A percentile compares a stretch with the other conserved stretches of the same genome.
Evolutionary conservation across 768 basidiomycete genomes (phyloP).

Genomic region (Pleurotus tuber-regium): DNA sequence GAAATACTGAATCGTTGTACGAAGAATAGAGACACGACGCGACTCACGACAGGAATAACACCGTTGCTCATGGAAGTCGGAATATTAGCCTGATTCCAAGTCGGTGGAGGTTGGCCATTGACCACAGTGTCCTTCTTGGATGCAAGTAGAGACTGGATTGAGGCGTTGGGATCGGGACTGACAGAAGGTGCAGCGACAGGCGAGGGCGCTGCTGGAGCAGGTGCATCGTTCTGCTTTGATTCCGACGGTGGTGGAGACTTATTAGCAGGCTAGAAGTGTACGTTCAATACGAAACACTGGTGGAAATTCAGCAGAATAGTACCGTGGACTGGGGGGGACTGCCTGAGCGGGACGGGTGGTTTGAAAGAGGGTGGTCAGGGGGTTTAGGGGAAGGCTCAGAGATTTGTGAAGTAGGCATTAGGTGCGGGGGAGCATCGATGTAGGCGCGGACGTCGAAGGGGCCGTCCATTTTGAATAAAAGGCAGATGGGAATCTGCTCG

Average conservation of each 20-base stretch:
- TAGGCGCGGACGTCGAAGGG: constrained; percentile 10
- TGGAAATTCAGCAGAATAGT: constrained; percentile 23
- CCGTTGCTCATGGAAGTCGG: constrained; percentile 23
- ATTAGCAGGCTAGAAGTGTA: constrained; percentile 24
- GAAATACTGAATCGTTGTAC: constrained; percentile 10
- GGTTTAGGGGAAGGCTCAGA: background rate
- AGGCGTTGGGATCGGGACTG: constrained; percentile 41
- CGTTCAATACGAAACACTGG: constrained; percentile 18
- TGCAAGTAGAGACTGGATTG: constrained; percentile 51
- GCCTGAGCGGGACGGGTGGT: constrained; percentile 17
- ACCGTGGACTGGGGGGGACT: constrained; percentile 17
- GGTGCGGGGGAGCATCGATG: constrained; percentile 3
- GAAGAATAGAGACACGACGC: constrained; percentile 16
- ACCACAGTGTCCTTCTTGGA: constrained; percentile 42
- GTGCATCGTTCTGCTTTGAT: constrained; percentile 15
- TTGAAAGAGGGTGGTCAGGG: constrained; percentile 7
- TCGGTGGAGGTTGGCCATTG: constrained; percentile 35
- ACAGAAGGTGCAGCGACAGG: constrained; percentile 20
- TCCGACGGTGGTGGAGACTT: constrained; percentile 23
- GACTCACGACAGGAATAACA: constrained; percentile 24
- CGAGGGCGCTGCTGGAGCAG: constrained; percentile 23
- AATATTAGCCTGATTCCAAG: constrained; percentile 43
- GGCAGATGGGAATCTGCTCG: constrained; percentile 8
- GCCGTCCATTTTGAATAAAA: constrained; percentile 9
- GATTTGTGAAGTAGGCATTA: background rate